These are phyloP conservation scores for Komagataea norvegica DNA, from an alignment of 1,139 yeast species.

Conservation along the genomic window DNA sequence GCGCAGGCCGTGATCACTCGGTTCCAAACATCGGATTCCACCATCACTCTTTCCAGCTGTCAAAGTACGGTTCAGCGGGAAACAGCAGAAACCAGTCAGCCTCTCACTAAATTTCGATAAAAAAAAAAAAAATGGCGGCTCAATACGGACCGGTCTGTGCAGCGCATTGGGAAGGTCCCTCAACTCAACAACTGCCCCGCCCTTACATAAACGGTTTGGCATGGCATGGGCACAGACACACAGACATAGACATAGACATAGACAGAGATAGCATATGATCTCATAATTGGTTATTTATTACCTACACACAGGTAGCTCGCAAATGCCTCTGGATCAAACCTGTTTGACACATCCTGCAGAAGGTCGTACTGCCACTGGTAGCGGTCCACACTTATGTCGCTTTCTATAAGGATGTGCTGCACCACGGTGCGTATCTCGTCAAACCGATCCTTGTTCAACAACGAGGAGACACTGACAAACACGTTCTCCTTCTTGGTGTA, in stretches of 20 bases:
- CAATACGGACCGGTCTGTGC: too few species aligned
- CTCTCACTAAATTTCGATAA: too few species aligned
- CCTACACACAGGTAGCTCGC: neutral
- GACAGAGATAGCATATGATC: too few species aligned
- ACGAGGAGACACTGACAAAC: constrained; percentile 7
- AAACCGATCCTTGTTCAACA: constrained; percentile 6
- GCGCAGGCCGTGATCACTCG: constrained; percentile 4
- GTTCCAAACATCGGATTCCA: constrained; percentile 12
- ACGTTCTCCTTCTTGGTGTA: constrained; percentile 2
- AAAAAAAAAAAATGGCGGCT: too few species aligned
- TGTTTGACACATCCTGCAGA: constrained; percentile 1
- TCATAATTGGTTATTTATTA: neutral
- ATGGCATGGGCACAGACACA: too few species aligned
- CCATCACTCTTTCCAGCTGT: constrained; percentile 8
- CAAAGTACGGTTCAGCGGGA: constrained; percentile 9
- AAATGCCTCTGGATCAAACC: neutral
- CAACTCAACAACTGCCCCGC: too few species aligned
- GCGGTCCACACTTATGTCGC: constrained; percentile 10
- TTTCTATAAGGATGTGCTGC: constrained; percentile 10
- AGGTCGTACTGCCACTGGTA: constrained; percentile 5
- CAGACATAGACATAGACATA: too few species aligned
- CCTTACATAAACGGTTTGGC: constrained; percentile 3
- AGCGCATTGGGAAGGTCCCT: too few species aligned
- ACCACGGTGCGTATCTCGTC: constrained; percentile 1
- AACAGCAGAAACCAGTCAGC: too few species aligned